Conservation (phyloP, 2,329 filamentous ascomycete species). For the Calonectria leucothoes region DNA sequence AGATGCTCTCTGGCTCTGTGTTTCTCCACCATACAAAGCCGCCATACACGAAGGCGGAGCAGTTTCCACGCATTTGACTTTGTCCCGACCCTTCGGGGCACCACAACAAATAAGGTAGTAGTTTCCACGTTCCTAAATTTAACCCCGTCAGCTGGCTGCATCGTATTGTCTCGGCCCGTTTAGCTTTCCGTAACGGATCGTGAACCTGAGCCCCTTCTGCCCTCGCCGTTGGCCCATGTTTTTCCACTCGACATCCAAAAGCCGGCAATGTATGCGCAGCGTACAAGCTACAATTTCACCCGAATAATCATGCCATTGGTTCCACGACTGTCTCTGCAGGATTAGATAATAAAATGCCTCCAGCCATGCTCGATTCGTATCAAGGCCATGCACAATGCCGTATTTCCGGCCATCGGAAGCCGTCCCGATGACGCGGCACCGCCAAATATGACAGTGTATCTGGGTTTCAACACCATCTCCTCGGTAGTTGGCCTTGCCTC, state of each 20-base stretch:
- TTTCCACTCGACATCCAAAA: background rate
- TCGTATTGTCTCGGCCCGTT: background rate
- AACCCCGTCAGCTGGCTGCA: too few species aligned
- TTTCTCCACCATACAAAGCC: background rate
- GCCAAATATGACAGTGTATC: background rate
- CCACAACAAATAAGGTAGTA: background rate
- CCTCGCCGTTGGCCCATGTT: background rate
- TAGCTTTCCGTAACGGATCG: too few species aligned
- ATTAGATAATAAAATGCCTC: background rate
- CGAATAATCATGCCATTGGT: background rate
- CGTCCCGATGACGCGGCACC: background rate
- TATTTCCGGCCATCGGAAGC: too few species aligned
- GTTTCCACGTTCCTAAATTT: background rate
- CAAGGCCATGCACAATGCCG: background rate
- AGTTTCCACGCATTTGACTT: background rate
- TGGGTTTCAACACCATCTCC: background rate
- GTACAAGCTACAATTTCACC: background rate
- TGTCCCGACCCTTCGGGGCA: background rate
- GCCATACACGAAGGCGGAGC: background rate
- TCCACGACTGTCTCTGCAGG: background rate
- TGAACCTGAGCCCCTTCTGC: background rate
- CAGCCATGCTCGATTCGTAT: background rate
- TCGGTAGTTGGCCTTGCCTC: background rate
- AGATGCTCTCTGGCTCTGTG: too few species aligned
- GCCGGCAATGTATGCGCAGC: background rate